Evolutionary conservation across 805 yeast genomes (phyloP).

Genomic region (Ogataea kodamae): DNA sequence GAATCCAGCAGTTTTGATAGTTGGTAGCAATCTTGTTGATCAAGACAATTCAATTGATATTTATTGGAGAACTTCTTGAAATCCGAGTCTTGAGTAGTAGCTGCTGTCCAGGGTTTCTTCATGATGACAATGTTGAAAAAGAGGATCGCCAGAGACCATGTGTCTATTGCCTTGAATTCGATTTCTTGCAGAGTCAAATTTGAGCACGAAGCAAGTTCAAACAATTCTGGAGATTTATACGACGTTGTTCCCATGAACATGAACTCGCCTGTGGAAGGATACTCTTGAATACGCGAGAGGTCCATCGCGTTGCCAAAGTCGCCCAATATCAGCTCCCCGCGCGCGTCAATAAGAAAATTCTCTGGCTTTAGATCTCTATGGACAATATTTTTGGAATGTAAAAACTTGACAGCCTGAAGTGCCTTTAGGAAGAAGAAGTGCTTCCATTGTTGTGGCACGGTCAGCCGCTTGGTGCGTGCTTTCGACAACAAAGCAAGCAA

Average conservation of each 20-base stretch:
- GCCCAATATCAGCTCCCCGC: conserved; percentile 43
- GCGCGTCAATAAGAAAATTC: conserved; percentile 43
- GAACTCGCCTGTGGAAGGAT: conserved; percentile 21
- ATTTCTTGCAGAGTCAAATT: conserved; percentile 15
- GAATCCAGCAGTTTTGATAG: conserved; percentile 13
- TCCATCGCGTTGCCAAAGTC: conserved; percentile 53
- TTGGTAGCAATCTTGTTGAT: conserved; percentile 21
- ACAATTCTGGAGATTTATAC: conserved; percentile 54
- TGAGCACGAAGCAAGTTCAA: conserved; percentile 10
- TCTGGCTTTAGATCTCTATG: conserved; percentile 58
- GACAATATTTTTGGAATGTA: conserved; percentile 41
- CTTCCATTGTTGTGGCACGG: conserved; percentile 34
- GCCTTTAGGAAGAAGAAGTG: conserved; percentile 52
- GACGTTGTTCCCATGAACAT: conserved; percentile 47
- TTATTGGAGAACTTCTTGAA: conserved; percentile 19
- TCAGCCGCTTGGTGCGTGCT: conserved; percentile 36
- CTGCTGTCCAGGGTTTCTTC: conserved; percentile 46
- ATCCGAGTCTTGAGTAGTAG: conserved; percentile 31
- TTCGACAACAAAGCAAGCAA: conserved; percentile 40
- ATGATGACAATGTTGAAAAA: conserved; percentile 44
- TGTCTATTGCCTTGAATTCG: conserved; percentile 40
- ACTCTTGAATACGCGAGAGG: conserved; percentile 22
- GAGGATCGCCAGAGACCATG: conserved; percentile 51
- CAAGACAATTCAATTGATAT: conserved; percentile 14
- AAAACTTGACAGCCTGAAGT: conserved; percentile 42